phyloP scores from a whole-genome alignment of 768 basidiomycete species.

The Termitomyces sp. region DNA sequence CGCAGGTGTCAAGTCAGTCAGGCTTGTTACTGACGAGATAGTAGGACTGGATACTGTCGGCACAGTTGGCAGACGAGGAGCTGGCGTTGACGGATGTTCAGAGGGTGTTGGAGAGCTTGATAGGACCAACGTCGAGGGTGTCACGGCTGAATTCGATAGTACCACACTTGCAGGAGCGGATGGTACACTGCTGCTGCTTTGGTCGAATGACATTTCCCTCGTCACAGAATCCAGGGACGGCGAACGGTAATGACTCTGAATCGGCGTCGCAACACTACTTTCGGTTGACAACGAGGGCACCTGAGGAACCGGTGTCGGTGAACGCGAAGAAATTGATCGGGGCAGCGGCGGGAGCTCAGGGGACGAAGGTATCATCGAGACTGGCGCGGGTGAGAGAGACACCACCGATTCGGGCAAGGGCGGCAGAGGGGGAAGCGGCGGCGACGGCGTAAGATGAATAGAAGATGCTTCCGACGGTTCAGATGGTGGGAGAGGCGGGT shows the following conservation, averaged over 20 bases:
- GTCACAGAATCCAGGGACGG: slow-evolving; percentile 12
- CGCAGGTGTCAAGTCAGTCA: slow-evolving; percentile 37
- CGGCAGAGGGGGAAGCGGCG: slow-evolving; percentile 4
- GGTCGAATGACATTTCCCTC: slow-evolving; percentile 6
- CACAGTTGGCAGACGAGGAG: slow-evolving; percentile 1
- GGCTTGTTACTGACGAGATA: slow-evolving; percentile 23
- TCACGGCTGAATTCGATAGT: slow-evolving; percentile 13
- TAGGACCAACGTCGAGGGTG: slow-evolving; percentile 14
- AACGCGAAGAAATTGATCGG: slow-evolving; percentile 14
- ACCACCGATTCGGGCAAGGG: slow-evolving; percentile 7
- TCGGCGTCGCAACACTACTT: slow-evolving; percentile 26
- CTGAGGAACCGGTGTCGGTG: slow-evolving; percentile 3
- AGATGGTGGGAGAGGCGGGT: slow-evolving; percentile 14
- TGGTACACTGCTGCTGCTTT: slow-evolving; percentile 7
- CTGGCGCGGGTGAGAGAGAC: slow-evolving; percentile 11
- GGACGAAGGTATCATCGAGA: slow-evolving; percentile 18
- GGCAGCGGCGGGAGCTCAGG: slow-evolving; percentile 20
- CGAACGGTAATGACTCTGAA: slow-evolving; percentile 26
- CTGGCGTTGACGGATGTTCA: slow-evolving; percentile 15
- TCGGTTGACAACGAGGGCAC: slow-evolving; percentile 9
- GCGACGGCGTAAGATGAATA: not conserved
- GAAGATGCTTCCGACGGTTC: slow-evolving; percentile 21
- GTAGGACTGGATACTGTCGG: slow-evolving; percentile 14
- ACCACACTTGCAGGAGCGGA: slow-evolving; percentile 8
- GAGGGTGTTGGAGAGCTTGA: slow-evolving; percentile 18